Percentiles rank a stretch among this genome's conserved stretches.
Conservation (phyloP, 2,329 filamentous ascomycete species). For the Volutella citrinella region DNA sequence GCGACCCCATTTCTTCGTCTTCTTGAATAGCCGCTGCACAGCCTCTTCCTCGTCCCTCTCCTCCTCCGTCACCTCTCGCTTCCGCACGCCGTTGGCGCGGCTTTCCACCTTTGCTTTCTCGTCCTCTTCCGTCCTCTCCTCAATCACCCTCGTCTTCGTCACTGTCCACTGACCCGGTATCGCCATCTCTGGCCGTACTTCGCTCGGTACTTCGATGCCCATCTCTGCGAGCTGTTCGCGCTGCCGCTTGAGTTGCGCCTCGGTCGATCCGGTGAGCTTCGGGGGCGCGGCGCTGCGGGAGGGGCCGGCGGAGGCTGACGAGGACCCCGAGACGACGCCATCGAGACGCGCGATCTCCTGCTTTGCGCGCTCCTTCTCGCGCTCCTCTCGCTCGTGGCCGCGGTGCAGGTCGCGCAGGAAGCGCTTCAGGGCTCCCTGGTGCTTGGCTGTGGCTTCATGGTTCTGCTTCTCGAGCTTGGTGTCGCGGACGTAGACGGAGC, state of each 20-base stretch:
- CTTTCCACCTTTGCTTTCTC: slow-evolving; percentile 41
- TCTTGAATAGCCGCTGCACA: slow-evolving; percentile 59
- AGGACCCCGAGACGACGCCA: slow-evolving; percentile 59
- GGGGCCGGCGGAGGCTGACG: slow-evolving; percentile 29
- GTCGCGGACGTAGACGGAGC: slow-evolving; percentile 84
- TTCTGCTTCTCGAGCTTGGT: slow-evolving; percentile 86
- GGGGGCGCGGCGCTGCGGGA: slow-evolving; percentile 7
- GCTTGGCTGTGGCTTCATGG: slow-evolving; percentile 82
- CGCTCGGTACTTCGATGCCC: slow-evolving; percentile 80
- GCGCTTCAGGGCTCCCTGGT: slow-evolving; percentile 83
- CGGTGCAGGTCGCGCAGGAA: slow-evolving; percentile 87
- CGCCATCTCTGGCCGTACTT: slow-evolving; percentile 76
- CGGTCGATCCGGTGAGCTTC: slow-evolving; percentile 25
- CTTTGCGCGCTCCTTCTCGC: slow-evolving; percentile 78
- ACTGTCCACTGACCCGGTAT: slow-evolving; percentile 87
- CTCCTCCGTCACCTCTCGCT: slow-evolving; percentile 59
- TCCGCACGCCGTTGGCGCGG: slow-evolving; percentile 56
- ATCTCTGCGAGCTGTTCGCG: slow-evolving; percentile 83
- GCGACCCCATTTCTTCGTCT: slow-evolving; percentile 52
- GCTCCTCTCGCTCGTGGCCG: slow-evolving; percentile 73
- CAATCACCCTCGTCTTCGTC: slow-evolving; percentile 59
- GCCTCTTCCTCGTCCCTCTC: slow-evolving; percentile 60
- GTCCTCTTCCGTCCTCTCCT: slow-evolving; percentile 40
- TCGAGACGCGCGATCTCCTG: slow-evolving; percentile 84
- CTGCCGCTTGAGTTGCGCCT: slow-evolving; percentile 75